Conservation (phyloP, 106 monocot genomes). For the Phalaenopsis aphrodite region DNA sequence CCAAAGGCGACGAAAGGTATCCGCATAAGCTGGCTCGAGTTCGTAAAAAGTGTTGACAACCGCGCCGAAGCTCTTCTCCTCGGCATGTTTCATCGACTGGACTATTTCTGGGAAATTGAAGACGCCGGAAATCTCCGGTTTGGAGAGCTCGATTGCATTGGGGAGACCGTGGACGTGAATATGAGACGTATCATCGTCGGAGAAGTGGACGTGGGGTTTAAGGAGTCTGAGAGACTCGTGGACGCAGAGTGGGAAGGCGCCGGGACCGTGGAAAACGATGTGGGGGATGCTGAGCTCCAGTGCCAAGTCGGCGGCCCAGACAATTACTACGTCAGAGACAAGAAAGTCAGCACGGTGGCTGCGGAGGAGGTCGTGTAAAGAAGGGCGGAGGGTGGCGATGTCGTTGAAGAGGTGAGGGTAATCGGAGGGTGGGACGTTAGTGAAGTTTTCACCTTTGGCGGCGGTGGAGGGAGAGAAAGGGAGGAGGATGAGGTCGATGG, state of each 20-base stretch:
- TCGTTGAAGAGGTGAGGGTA: conserved; percentile 3
- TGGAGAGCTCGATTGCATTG: not conserved
- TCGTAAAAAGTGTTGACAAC: conserved; percentile 15
- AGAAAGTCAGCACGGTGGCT: conserved; percentile 21
- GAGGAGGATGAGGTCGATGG: not conserved
- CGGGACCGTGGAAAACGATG: conserved; percentile 19
- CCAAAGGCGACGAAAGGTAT: not conserved
- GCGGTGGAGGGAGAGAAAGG: not conserved
- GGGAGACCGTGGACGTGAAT: conserved; percentile 4
- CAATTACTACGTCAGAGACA: conserved; percentile 19
- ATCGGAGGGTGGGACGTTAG: conserved; percentile 2
- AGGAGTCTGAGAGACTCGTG: not conserved
- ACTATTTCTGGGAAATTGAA: conserved; percentile 2
- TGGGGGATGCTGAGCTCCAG: conserved; percentile 20
- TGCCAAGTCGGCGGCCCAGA: conserved; percentile 21
- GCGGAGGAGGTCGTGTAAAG: conserved; percentile 14
- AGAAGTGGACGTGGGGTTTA: not conserved
- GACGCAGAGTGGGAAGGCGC: conserved; percentile 21
- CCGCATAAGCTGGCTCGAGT: conserved; percentile 19
- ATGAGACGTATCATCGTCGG: not conserved
- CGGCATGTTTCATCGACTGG: not conserved
- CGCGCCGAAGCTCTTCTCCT: conserved; percentile 15
- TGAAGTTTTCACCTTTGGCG: conserved; percentile 9
- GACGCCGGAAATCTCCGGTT: conserved; percentile 6
- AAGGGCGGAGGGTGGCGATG: conserved; percentile 5